Conservation (phyloP, 352 stramenopile genomes). For the Phytophthora foliorum region DNA sequence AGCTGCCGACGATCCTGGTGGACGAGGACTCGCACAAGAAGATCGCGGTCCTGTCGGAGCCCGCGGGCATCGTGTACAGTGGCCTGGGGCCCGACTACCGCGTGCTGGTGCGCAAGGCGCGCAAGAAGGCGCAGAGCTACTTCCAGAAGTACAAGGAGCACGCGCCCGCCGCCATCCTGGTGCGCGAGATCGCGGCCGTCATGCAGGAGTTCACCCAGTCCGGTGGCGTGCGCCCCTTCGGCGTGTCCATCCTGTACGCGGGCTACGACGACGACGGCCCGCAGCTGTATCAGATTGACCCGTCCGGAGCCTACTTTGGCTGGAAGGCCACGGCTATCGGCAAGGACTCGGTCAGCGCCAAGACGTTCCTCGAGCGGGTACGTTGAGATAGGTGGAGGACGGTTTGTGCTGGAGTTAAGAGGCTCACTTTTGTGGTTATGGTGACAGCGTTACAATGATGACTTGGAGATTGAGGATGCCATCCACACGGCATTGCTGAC, state of each 20-base stretch:
- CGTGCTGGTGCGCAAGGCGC: slow-evolving; percentile 96
- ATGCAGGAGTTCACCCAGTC: slow-evolving; percentile 99
- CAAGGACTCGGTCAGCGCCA: slow-evolving; percentile 98
- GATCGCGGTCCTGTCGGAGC: slow-evolving; percentile 95
- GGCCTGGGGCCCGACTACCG: slow-evolving; percentile 99
- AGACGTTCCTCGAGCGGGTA: slow-evolving; percentile 99
- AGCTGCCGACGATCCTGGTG: slow-evolving; percentile 96
- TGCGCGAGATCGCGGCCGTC: slow-evolving; percentile 96
- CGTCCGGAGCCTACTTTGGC: slow-evolving; percentile 98
- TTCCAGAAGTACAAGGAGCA: slow-evolving; percentile 96
- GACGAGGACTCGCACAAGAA: slow-evolving; percentile 97
- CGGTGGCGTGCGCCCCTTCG: slow-evolving; percentile 98
- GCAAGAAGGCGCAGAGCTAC: slow-evolving; percentile 97
- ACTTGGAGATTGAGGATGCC: slow-evolving; percentile 99
- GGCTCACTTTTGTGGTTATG: background rate
- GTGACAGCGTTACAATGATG: slow-evolving; percentile 92
- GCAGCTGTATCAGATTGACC: slow-evolving; percentile 99
- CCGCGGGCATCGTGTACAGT: slow-evolving; percentile 96
- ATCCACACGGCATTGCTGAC: slow-evolving; percentile 99
- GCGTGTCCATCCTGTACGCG: slow-evolving; percentile 98
- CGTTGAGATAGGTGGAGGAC: slow-evolving; percentile 48
- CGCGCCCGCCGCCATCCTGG: slow-evolving; percentile 96
- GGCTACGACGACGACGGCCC: slow-evolving; percentile 98
- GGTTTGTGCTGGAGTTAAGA: background rate
- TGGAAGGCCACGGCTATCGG: slow-evolving; percentile 99